phyloP scores from a whole-genome alignment of 768 basidiomycete species.

The Rhodocollybia butyracea region DNA sequence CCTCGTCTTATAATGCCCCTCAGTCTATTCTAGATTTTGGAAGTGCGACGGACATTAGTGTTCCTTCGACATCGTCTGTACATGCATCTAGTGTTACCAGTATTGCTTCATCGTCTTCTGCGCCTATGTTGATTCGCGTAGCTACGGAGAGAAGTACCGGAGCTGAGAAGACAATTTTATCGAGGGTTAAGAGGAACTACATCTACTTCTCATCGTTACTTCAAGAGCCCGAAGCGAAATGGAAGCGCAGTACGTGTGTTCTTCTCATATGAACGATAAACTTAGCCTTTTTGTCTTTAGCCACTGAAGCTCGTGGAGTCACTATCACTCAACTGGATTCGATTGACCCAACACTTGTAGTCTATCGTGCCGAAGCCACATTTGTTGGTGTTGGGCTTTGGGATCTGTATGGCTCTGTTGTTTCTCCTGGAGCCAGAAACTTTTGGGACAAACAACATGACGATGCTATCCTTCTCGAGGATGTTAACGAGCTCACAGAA shows the following conservation, averaged over 20 bases:
- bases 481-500: slow-evolving; percentile 87
- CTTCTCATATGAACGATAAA: slow-evolving; percentile 8
- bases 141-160: slow-evolving; percentile 46
- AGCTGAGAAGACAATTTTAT: slow-evolving; percentile 80
- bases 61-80: slow-evolving; percentile 62
- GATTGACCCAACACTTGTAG: slow-evolving; percentile 94
- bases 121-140: slow-evolving; percentile 30
- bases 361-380: slow-evolving; percentile 94
- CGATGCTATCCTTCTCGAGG: slow-evolving; percentile 81
- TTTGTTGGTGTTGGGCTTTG: slow-evolving; percentile 95
- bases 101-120: slow-evolving; percentile 34
- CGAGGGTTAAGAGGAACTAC: slow-evolving; percentile 87
- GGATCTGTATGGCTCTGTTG: slow-evolving; percentile 88
- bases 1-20: slow-evolving; percentile 52
- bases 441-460: slow-evolving; percentile 92
- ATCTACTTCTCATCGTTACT: slow-evolving; percentile 97
- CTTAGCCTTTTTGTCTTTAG: slow-evolving; percentile 31
- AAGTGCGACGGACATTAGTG: slow-evolving; percentile 58
- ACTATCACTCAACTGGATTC: slow-evolving; percentile 94
- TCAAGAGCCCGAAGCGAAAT: slow-evolving; percentile 98
- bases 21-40: slow-evolving; percentile 56
- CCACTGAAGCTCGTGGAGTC: slow-evolving; percentile 84
- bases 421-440: slow-evolving; percentile 77
- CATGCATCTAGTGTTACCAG: slow-evolving; percentile 41
- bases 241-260: slow-evolving; percentile 74